phyloP scores from a whole-genome alignment of 768 basidiomycete genomes.

The Lactarius tabidus region DNA sequence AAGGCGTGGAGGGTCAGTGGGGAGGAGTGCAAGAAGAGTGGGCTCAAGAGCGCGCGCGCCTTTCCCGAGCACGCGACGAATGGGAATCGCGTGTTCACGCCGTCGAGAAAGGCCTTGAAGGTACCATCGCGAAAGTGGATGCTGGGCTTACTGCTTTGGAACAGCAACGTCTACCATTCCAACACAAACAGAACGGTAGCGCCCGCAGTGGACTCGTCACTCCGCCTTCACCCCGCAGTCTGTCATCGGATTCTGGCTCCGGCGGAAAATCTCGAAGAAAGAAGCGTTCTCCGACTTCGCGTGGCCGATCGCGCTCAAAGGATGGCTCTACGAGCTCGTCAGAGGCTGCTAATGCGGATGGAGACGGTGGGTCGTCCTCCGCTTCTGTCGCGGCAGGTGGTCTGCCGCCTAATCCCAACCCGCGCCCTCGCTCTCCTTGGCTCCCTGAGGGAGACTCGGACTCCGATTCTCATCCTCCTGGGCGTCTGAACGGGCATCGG shows the following conservation, averaged over 20 bases:
- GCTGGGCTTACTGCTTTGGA: constrained; percentile 35
- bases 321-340: constrained; percentile 25
- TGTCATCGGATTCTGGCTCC: constrained; percentile 54
- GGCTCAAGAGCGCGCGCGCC: constrained; percentile 72
- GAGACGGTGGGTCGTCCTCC: constrained; percentile 25
- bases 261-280: constrained; percentile 21
- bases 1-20: constrained; percentile 77
- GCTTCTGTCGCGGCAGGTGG: constrained; percentile 25
- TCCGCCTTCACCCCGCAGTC: constrained; percentile 71
- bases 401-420: constrained; percentile 19
- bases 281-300: constrained; percentile 23
- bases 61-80: constrained; percentile 70
- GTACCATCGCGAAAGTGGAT: constrained; percentile 38
- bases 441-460: constrained; percentile 24
- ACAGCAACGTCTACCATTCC: constrained; percentile 32
- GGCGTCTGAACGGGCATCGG: constrained; percentile 15
- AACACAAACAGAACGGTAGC: constrained; percentile 31
- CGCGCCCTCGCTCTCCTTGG: constrained; percentile 26
- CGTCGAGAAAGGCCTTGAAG: constrained; percentile 53
- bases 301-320: constrained; percentile 24
- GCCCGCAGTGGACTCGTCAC: constrained; percentile 57
- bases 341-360: constrained; percentile 21
- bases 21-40: constrained; percentile 73
- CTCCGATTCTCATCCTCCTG: constrained; percentile 22
- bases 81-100: constrained; percentile 64